Conservation (phyloP, 805 yeast species). For the Yarrowia bubula region DNA sequence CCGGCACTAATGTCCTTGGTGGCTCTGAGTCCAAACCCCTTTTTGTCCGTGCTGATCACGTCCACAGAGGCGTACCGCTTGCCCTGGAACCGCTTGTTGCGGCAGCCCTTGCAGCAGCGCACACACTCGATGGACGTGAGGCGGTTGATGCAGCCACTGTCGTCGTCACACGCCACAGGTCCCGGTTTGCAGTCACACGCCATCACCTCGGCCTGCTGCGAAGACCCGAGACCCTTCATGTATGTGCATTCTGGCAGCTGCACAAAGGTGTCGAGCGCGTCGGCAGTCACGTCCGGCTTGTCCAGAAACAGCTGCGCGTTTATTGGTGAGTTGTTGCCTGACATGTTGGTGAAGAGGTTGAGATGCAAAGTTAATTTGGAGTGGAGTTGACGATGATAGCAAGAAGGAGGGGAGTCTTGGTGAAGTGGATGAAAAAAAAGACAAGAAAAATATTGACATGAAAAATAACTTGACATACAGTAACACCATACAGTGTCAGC, state of each 20-base stretch:
- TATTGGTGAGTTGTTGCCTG: constrained; percentile 25
- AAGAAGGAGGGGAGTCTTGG: background rate
- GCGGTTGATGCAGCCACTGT: constrained; percentile 87
- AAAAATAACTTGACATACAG: no score
- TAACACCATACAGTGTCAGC: no score
- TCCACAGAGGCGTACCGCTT: constrained; percentile 71
- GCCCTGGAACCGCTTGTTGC: constrained; percentile 84
- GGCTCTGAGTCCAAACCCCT: constrained; percentile 90
- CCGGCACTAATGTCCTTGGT: constrained; percentile 54
- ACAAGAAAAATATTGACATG: no score
- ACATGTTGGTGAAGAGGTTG: background rate
- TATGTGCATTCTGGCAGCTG: constrained; percentile 62
- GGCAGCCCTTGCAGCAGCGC: constrained; percentile 75
- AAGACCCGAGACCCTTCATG: constrained; percentile 59
- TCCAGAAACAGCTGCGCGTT: constrained; percentile 28
- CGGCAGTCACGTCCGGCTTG: constrained; percentile 56
- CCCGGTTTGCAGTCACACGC: constrained; percentile 81
- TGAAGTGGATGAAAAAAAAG: no score
- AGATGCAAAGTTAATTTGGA: no score
- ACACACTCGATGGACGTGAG: constrained; percentile 90
- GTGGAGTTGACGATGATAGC: background rate
- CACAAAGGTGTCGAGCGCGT: constrained; percentile 61
- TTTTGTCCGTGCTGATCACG: constrained; percentile 75
- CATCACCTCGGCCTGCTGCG: constrained; percentile 80
- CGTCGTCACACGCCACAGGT: constrained; percentile 71